A percentile compares a stretch with the other conserved stretches of the same genome.
These are phyloP conservation scores for Sugiyamaella pinicola DNA, from an alignment of 1,139 yeast species.

Conservation along the genomic window DNA sequence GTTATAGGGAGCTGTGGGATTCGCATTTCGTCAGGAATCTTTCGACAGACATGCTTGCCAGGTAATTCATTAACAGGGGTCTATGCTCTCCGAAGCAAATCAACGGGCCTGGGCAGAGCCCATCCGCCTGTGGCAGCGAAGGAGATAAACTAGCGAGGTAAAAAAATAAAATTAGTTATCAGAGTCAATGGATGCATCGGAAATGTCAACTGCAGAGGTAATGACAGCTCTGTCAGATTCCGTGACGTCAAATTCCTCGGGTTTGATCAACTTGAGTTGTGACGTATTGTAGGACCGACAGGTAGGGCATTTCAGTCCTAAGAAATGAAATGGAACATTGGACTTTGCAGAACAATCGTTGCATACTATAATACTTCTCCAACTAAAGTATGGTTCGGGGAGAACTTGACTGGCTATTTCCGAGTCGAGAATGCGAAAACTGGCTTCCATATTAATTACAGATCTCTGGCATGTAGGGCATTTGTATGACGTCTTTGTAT, in stretches of 20 bases:
- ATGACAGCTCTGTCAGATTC: slow-evolving; percentile 11
- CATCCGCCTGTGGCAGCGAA: background rate
- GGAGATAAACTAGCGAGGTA: background rate
- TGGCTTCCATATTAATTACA: slow-evolving; percentile 82
- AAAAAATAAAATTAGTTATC: background rate
- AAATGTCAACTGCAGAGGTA: slow-evolving; percentile 13
- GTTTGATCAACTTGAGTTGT: slow-evolving; percentile 59
- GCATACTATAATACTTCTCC: slow-evolving; percentile 80
- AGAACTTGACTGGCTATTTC: slow-evolving; percentile 76
- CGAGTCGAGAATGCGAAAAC: slow-evolving; percentile 79
- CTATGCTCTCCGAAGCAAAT: background rate
- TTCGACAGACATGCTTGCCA: no score
- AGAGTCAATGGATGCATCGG: slow-evolving; percentile 13
- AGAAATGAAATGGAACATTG: slow-evolving; percentile 72
- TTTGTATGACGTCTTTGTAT: slow-evolving; percentile 77
- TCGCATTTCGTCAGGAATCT: no score
- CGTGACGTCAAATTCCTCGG: slow-evolving; percentile 42
- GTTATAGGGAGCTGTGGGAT: no score
- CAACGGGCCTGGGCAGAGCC: slow-evolving; percentile 6
- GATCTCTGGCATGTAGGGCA: slow-evolving; percentile 91
- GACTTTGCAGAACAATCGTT: slow-evolving; percentile 89
- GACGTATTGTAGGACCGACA: slow-evolving; percentile 86
- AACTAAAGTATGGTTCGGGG: slow-evolving; percentile 74
- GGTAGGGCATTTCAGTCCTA: slow-evolving; percentile 85
- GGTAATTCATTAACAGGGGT: no score